Percentiles rank a stretch among this genome's conserved stretches.
phyloP scores from a whole-genome alignment of 768 basidiomycete genomes.

The Exidia glandulosa region DNA sequence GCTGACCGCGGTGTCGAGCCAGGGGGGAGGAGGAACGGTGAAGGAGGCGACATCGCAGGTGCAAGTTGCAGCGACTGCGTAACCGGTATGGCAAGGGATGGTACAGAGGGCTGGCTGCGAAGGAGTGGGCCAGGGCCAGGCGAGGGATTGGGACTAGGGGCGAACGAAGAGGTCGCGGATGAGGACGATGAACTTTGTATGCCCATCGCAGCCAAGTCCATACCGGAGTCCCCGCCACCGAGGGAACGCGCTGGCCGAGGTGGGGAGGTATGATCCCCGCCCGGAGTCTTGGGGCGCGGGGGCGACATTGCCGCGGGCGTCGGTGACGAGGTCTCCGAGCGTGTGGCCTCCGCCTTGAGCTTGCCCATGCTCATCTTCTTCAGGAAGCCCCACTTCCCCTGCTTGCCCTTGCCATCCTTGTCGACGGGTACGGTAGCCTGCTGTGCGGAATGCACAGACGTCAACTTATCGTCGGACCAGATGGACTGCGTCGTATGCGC shows the following conservation, averaged over 20 bases:
- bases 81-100: background rate
- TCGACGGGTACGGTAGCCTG: background rate
- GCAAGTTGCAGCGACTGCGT: background rate
- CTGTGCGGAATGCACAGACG: background rate
- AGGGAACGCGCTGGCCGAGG: background rate
- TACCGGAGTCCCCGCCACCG: background rate
- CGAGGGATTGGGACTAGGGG: background rate
- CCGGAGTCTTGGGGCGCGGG: background rate
- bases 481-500: background rate
- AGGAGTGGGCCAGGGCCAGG: background rate
- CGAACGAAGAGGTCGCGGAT: background rate
- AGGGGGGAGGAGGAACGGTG: background rate
- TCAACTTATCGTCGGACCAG: background rate
- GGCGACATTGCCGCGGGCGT: background rate
- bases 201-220: background rate
- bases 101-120: background rate
- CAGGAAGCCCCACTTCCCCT: slow-evolving; percentile 85
- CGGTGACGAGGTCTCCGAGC: background rate
- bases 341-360: slow-evolving; percentile 56
- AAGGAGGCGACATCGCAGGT: slow-evolving; percentile 1
- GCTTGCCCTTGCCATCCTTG: slow-evolving; percentile 23
- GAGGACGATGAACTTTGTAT: background rate
- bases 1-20: slow-evolving; percentile 27
- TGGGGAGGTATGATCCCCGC: background rate
- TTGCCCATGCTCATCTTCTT: slow-evolving; percentile 99